phyloP scores from a whole-genome alignment of 805 yeast genomes.

The Myxozyma neotropica region DNA sequence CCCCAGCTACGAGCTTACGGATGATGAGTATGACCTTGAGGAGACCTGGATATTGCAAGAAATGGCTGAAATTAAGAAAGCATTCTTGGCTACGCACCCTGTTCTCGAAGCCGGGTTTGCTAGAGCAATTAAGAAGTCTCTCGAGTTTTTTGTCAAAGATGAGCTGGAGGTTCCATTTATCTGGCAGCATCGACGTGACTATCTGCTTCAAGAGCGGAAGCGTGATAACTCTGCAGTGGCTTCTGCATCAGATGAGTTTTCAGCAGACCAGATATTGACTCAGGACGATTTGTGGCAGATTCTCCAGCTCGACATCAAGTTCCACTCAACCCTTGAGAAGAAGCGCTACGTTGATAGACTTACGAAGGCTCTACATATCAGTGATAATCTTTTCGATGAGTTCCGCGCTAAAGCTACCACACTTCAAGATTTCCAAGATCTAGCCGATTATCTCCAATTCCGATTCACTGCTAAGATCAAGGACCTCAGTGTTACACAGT shows the following conservation, averaged over 20 bases:
- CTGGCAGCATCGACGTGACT: constrained; percentile 94
- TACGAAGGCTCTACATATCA: constrained; percentile 54
- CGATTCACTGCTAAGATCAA: constrained; percentile 62
- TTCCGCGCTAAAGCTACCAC: constrained; percentile 59
- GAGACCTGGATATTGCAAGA: constrained; percentile 78
- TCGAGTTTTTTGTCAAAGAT: constrained; percentile 75
- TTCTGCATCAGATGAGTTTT: constrained; percentile 21
- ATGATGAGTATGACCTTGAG: constrained; percentile 69
- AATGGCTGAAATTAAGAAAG: constrained; percentile 59
- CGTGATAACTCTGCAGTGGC: constrained; percentile 41
- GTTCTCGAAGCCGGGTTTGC: constrained; percentile 51
- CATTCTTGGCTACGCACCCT: constrained; percentile 46
- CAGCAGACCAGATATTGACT: constrained; percentile 40
- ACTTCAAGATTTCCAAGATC: constrained; percentile 89
- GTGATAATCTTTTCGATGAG: constrained; percentile 61
- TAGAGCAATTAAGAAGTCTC: constrained; percentile 67
- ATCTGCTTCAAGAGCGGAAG: constrained; percentile 56
- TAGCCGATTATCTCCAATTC: constrained; percentile 80
- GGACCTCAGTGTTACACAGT: constrained; percentile 43
- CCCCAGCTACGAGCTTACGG: constrained; percentile 62
- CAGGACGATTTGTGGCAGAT: constrained; percentile 94
- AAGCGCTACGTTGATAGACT: constrained; percentile 62
- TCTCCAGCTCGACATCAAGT: constrained; percentile 82
- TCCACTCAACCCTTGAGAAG: constrained; percentile 79
- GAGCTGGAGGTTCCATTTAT: constrained; percentile 90